A percentile compares a stretch with the other conserved stretches of the same genome.
Conservation (phyloP, 192 early-diverging fungal genomes). For the Rhizophlyctis rosea region DNA sequence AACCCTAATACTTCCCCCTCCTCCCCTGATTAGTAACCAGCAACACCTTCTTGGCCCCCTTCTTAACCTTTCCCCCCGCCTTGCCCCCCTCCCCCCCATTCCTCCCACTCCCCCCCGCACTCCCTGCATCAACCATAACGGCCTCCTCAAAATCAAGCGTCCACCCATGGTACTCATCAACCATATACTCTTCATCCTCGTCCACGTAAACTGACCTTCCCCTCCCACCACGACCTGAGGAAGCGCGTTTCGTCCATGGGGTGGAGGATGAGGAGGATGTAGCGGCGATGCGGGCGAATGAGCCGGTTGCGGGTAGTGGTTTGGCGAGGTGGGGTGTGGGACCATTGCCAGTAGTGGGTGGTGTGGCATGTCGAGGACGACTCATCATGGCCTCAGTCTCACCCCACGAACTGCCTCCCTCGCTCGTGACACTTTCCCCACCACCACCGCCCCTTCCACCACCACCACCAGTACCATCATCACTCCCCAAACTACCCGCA, state of each 20-base stretch:
- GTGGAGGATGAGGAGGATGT: background rate
- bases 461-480: too few species aligned
- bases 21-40: constrained; percentile 30
- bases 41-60: constrained; percentile 28
- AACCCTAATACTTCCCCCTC: constrained; percentile 10
- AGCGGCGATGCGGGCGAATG: constrained; percentile 15
- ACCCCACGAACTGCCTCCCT: too few species aligned
- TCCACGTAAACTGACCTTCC: background rate
- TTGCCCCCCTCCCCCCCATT: constrained; percentile 2
- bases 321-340: background rate
- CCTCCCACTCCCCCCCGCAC: background rate
- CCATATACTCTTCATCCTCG: constrained; percentile 18
- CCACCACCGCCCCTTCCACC: too few species aligned
- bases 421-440: too few species aligned
- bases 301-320: background rate
- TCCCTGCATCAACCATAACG: constrained; percentile 8
- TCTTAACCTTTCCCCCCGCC: constrained; percentile 14
- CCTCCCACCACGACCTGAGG: background rate
- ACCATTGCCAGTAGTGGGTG: background rate
- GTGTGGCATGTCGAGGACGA: too few species aligned
- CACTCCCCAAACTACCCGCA: too few species aligned
- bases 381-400: too few species aligned
- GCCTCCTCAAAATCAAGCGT: constrained; percentile 33
- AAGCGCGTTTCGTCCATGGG: constrained; percentile 10
- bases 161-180: constrained; percentile 30